Evolutionary conservation across 2,329 filamentous ascomycete species (phyloP).

Genomic region (Penicillium sp.): DNA sequence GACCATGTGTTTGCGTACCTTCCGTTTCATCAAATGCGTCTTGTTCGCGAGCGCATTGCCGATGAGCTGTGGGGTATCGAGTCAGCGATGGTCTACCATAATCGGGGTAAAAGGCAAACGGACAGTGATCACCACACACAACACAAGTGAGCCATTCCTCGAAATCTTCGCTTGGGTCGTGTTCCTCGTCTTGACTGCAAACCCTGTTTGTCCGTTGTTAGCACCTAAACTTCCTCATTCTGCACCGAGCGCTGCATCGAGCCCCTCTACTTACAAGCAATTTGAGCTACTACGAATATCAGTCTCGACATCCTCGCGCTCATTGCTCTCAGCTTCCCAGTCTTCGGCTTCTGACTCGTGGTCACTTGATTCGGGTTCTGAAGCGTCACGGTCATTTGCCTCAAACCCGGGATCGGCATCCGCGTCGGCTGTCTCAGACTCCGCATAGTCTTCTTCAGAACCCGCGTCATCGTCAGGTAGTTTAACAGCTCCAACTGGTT

Average conservation of each 20-base stretch:
- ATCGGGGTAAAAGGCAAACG: conserved; percentile 23
- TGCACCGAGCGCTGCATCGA: background rate
- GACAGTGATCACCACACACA: conserved; percentile 78
- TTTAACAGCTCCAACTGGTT: conserved; percentile 39
- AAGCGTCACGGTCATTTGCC: conserved; percentile 39
- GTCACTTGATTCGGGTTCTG: conserved; percentile 42
- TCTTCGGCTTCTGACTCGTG: conserved; percentile 58
- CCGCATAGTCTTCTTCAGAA: conserved; percentile 38
- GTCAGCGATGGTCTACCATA: conserved; percentile 27
- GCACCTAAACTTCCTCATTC: conserved; percentile 9
- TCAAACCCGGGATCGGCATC: conserved; percentile 45
- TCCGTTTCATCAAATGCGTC: conserved; percentile 60
- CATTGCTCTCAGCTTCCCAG: conserved; percentile 49
- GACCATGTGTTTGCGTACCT: conserved; percentile 48
- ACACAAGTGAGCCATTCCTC: conserved; percentile 74
- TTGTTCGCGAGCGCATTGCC: conserved; percentile 78
- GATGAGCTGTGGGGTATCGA: conserved; percentile 69
- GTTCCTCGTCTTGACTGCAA: conserved; percentile 77
- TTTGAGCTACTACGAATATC: conserved; percentile 53
- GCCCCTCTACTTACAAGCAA: conserved; percentile 56
- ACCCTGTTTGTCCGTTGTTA: conserved; percentile 57
- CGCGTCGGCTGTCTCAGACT: conserved; percentile 39
- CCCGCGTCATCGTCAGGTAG: conserved; percentile 28
- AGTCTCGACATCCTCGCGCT: conserved; percentile 42
- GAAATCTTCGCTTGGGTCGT: conserved; percentile 77